Conservation (phyloP, 345 rosid species). For the Xanthoceras sorbifolium region DNA sequence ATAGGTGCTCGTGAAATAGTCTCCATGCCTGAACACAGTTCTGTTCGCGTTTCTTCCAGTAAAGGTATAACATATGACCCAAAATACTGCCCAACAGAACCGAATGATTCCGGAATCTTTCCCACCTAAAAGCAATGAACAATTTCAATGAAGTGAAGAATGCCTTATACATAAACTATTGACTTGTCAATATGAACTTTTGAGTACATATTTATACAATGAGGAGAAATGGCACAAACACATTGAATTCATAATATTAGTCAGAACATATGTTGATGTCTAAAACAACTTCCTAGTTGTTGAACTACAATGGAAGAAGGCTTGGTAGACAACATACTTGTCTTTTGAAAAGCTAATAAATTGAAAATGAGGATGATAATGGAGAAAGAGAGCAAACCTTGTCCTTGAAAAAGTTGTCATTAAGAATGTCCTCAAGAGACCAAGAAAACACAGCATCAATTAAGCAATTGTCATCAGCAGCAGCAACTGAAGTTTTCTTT, state of each 20-base stretch:
- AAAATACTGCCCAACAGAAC: constrained; percentile 31
- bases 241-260: no score
- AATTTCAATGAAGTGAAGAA: background rate
- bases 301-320: no score
- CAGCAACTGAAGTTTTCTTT: background rate
- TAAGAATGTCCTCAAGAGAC: constrained; percentile 37
- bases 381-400: constrained; percentile 23
- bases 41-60: constrained; percentile 48
- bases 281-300: no score
- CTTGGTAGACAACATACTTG: background rate
- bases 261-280: background rate
- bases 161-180: no score
- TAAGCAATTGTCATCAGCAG: background rate
- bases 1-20: constrained; percentile 35
- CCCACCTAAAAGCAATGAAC: constrained; percentile 28
- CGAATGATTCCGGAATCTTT: constrained; percentile 35
- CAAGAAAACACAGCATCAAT: constrained; percentile 28
- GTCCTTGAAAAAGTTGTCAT: constrained; percentile 32
- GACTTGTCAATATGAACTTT: no score
- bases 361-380: background rate
- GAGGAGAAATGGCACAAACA: background rate
- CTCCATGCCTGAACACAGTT: constrained; percentile 33
- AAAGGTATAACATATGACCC: constrained; percentile 35
- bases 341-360: background rate
- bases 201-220: background rate